Evolutionary conservation across 2,329 filamentous ascomycete species (phyloP), one percentile per base, ranked within the genome.

Genomic region (Neopestalotiopsis sp.): DNA sequence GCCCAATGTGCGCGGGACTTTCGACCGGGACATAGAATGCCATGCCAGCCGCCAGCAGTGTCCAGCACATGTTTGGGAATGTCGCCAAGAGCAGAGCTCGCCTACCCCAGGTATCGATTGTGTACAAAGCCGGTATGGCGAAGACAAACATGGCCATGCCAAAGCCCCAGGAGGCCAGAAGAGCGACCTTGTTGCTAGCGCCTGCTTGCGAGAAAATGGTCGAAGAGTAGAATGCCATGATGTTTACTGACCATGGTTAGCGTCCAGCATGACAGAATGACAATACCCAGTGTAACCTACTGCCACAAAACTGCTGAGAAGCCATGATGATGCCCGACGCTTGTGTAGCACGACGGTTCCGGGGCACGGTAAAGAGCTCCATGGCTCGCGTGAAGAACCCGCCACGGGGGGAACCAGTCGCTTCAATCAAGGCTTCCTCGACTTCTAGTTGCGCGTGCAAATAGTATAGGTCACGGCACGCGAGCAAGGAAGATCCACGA

Each of bases 251-350:
- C 32, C 24, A 56, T 49, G 64, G 45, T 68, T 34, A 60, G 32
- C 12, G 52, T 24, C 60, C 12, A 38, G 40, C 6, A 14, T 10
- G 2, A 45, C n/a, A 13, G 7, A 34, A 1, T 13, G 3, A 17
- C 4, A 40, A 9, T 13, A 17, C 3, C 20, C 40, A 10, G 40
- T 7, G 4, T n/a, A 13, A 52, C 61, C 24, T 52, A 65, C 61
- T 68, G 56, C 87, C 88, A 69, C 87, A 89, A 81, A 91, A 85
- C 74, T 91, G 89, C 73, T 91, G 88, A 0, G 81, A 82, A 72
- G 90, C 88, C 90, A 94, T 93, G 72, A 93, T 90, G 1, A 88
- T 87, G 71, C 87, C 89, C 0, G 90, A 89, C 1, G 91, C 91
- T 66, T 89, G 84, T 0, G 90, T 92, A 0, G 91, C 92, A 56